Evolutionary conservation across 2,329 filamentous ascomycete genomes (phyloP).

Genomic region (Talaromyces verruculosus): DNA sequence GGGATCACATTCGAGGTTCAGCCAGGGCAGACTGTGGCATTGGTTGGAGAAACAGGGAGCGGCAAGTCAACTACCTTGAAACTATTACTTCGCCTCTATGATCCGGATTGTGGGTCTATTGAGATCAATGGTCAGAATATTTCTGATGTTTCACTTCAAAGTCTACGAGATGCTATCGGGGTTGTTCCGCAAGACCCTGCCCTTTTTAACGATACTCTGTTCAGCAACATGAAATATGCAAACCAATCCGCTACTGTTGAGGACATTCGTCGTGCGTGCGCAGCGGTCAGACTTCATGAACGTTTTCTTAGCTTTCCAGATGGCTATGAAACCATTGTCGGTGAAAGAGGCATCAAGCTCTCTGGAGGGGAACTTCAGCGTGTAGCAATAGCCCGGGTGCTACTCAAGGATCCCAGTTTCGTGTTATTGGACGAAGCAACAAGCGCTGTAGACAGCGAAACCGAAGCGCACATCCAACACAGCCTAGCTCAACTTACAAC

Average conservation of each 20-base stretch:
- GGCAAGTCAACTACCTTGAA: conserved; percentile 95
- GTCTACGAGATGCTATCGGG: conserved; percentile 88
- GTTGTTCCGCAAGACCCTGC: conserved; percentile 91
- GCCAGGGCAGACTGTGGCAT: conserved; percentile 71
- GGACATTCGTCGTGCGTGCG: conserved; percentile 60
- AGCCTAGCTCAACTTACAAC: conserved; percentile 81
- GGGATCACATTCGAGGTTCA: conserved; percentile 50
- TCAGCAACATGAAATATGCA: conserved; percentile 82
- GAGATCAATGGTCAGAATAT: conserved; percentile 82
- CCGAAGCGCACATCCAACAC: conserved; percentile 89
- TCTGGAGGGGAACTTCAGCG: conserved; percentile 96
- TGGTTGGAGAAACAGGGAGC: conserved; percentile 90
- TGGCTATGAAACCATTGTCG: conserved; percentile 91
- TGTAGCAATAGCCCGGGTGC: conserved; percentile 86
- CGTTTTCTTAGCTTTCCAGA: conserved; percentile 81
- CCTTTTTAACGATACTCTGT: conserved; percentile 86
- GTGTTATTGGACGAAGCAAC: conserved; percentile 94
- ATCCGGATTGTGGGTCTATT: conserved; percentile 76
- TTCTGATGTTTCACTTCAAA: conserved; percentile 76
- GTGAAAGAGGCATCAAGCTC: conserved; percentile 86
- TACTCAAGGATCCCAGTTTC: conserved; percentile 88
- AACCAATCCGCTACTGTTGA: conserved; percentile 81
- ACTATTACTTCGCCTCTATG: conserved; percentile 89
- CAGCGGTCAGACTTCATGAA: conserved; percentile 90
- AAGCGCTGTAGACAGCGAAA: conserved; percentile 87